These are phyloP conservation scores for Trametes coccinea DNA, from an alignment of 768 basidiomycete species.

Conservation along the genomic window DNA sequence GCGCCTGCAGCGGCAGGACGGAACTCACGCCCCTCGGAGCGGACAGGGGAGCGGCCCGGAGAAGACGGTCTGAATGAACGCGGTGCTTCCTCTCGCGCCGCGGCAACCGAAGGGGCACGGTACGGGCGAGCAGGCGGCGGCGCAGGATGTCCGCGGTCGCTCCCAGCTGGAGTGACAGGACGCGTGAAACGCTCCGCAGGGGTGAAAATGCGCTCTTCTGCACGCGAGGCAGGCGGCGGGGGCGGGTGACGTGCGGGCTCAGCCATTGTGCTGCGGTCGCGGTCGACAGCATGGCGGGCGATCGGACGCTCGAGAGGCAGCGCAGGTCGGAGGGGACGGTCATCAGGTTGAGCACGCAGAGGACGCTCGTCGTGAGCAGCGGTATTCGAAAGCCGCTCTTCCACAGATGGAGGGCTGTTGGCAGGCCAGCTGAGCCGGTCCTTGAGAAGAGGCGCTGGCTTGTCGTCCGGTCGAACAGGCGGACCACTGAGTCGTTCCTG, in stretches of 20 bases:
- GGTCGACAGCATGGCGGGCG: too few species aligned
- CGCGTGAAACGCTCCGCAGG: conserved; percentile 18
- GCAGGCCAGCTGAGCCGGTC: conserved; percentile 26
- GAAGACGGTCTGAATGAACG: conserved; percentile 23
- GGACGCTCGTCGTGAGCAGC: conserved; percentile 24
- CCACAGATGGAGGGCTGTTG: conserved; percentile 20
- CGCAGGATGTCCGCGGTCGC: conserved; percentile 29
- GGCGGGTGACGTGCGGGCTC: conserved; percentile 20
- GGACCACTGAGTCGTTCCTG: conserved; percentile 29
- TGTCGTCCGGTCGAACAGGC: conserved; percentile 14
- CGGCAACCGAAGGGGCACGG: conserved; percentile 26
- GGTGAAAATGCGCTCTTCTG: conserved; percentile 9
- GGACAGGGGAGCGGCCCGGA: conserved; percentile 24
- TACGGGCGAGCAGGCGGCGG: conserved; percentile 9
- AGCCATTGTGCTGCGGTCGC: conserved; percentile 15
- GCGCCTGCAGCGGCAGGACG: conserved; percentile 13
- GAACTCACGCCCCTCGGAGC: conserved; percentile 24
- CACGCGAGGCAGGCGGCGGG: not conserved
- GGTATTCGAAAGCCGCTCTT: conserved; percentile 28
- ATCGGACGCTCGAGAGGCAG: conserved; percentile 9
- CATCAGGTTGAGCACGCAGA: conserved; percentile 18
- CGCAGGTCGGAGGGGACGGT: conserved; percentile 20
- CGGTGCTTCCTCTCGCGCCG: conserved; percentile 26
- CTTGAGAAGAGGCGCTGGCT: conserved; percentile 22
- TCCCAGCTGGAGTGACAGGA: conserved; percentile 20